Percentiles rank a stretch among this genome's conserved stretches.
Evolutionary conservation across 768 basidiomycete genomes (phyloP).

Genomic region (Termitomyces bulborhizus): DNA sequence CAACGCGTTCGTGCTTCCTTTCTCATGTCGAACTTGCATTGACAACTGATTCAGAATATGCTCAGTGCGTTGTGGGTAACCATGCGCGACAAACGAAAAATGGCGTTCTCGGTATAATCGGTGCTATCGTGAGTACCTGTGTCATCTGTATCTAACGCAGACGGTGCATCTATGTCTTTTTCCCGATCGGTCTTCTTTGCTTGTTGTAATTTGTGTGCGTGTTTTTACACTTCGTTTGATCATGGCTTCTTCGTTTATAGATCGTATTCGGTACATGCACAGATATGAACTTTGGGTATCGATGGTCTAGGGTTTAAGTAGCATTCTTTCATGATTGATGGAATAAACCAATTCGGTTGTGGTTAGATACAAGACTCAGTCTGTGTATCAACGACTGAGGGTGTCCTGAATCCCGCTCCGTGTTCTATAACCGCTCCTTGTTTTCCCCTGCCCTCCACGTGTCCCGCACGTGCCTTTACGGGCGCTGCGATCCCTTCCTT

Average conservation of each 20-base stretch:
- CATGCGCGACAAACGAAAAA: slow-evolving; percentile 17
- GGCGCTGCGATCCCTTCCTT: too few relatives aligned
- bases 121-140: slow-evolving; percentile 17
- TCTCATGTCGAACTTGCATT: background rate
- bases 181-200: slow-evolving; percentile 20
- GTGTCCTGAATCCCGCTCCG: too few relatives aligned
- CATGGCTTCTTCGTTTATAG: background rate
- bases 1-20: slow-evolving; percentile 8
- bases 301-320: background rate
- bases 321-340: background rate
- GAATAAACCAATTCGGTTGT: background rate
- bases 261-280: background rate
- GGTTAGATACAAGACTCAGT: too few relatives aligned
- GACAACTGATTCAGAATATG: slow-evolving; percentile 10
- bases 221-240: background rate
- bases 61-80: slow-evolving; percentile 16
- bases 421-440: too few relatives aligned
- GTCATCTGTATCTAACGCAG: background rate
- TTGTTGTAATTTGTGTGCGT: slow-evolving; percentile 7
- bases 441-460: too few relatives aligned
- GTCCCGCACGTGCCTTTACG: background rate
- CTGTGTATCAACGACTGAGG: too few relatives aligned
- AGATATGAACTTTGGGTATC: too few relatives aligned
- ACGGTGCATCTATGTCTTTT: slow-evolving; percentile 13
- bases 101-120: slow-evolving; percentile 20